phyloP scores from a whole-genome alignment of 495 filamentous ascomycete genomes.

The Sordaria brevicollis region DNA sequence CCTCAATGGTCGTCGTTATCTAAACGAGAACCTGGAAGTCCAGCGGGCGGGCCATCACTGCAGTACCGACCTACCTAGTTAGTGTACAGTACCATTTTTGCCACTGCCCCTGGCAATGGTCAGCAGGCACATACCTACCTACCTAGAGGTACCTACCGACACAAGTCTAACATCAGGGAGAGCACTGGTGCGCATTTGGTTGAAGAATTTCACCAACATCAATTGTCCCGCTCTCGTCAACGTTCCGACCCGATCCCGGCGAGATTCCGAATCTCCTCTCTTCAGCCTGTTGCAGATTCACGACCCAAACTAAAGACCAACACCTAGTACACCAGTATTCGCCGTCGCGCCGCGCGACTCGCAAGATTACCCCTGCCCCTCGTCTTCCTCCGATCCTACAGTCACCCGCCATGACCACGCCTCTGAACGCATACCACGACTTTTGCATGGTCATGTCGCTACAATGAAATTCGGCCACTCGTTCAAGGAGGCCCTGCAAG shows the following conservation, averaged over 20 bases:
- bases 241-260: neutral
- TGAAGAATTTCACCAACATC: neutral
- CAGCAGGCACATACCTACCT: neutral
- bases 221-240: neutral
- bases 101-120: neutral
- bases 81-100: neutral
- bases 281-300: neutral
- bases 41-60: neutral
- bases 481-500: conserved; percentile 47
- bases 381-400: neutral
- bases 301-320: neutral
- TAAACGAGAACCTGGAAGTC: too few relatives aligned
- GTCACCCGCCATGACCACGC: conserved; percentile 17
- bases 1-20: too few relatives aligned
- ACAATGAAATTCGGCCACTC: conserved; percentile 69
- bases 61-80: neutral
- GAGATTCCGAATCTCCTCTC: neutral
- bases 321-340: neutral
- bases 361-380: neutral
- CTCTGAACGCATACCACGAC: conserved; percentile 7
- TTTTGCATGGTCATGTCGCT: conserved; percentile 8
- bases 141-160: neutral
- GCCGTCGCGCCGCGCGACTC: neutral
- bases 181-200: neutral
- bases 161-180: neutral